Evolutionary conservation across 2,329 filamentous ascomycete genomes (phyloP).

Genomic region (Byssothecium circinans): DNA sequence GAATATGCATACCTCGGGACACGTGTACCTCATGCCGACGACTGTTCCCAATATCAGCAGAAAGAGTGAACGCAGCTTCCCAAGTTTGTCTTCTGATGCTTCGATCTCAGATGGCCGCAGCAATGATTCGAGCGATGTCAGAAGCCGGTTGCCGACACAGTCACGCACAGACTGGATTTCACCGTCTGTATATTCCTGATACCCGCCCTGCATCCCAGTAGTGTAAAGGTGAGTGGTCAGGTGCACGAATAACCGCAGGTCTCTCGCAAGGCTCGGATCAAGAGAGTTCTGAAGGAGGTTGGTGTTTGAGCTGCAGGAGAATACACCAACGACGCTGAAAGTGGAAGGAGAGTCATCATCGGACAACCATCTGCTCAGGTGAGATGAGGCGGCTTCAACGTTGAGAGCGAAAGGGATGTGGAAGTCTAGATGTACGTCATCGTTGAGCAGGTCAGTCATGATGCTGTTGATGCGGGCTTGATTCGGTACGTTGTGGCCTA

Average conservation of each 20-base stretch:
- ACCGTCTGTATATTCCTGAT: constrained; percentile 16
- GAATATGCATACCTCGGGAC: constrained; percentile 12
- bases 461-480: constrained; percentile 13
- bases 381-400: constrained; percentile 19
- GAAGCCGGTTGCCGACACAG: constrained; percentile 15
- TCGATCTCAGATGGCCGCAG: constrained; percentile 17
- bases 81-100: constrained; percentile 16
- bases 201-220: constrained; percentile 17
- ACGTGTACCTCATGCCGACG: constrained; percentile 20
- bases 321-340: constrained; percentile 18
- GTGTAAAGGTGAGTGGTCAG: constrained; percentile 20
- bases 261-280: constrained; percentile 12
- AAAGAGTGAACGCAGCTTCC: constrained; percentile 16
- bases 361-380: constrained; percentile 18
- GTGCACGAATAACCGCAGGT: constrained; percentile 20
- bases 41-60: constrained; percentile 17
- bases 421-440: constrained; percentile 22
- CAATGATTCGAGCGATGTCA: constrained; percentile 12
- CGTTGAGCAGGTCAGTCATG: constrained; percentile 12
- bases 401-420: constrained; percentile 22
- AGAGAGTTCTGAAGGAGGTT: constrained; percentile 17
- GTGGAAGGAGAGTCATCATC: constrained; percentile 12
- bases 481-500: constrained; percentile 3
- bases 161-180: constrained; percentile 20
- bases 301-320: constrained; percentile 21